Base-by-base conservation (phyloP, 352 stramenopile genomes). In the Phytophthora hybrid region DNA sequence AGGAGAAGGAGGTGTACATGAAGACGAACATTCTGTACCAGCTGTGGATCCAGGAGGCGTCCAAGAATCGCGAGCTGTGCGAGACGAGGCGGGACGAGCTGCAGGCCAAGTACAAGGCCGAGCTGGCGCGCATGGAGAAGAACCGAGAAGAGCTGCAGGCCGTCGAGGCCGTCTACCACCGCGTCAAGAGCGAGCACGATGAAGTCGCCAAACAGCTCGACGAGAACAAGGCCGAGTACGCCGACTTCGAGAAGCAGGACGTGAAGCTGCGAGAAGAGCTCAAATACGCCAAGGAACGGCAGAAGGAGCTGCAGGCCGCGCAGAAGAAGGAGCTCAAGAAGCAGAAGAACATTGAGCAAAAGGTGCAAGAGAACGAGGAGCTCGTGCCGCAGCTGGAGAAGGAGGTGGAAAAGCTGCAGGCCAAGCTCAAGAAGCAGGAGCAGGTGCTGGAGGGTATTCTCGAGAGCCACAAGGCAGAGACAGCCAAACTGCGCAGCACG, bases 11-110 rank as follows among this genome's bases (percentile, higher is more conserved):
- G 53, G 94, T 99, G 66, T 98, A 98, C 66, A 83, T 93, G 21
- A 98, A 99, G 88, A 95, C 97, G 49, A 99, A 99, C 74, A 93
- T 99, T 49, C 70, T 99, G 49, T 99, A 97, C 82, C 98, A 99
- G 76, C 86, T 99, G 58, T 92, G 97, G 81, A 88, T 93, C 26
- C 84, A 96, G 66, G 88, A 97, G 34, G 87, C 83, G 4, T 83
- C 79, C 3, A 92, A 90, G 63, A 97, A 98, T 76, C 77, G 88
- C 19, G 84, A 81, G 32, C 49, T 90, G 31, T 93, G 84, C 44
- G 85, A 95, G 58, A 77, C 84, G 8, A 81, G 89, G 16, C 87
- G 84, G 10, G 76, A 84, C 26, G 83, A 94, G 56, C 65, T 94
- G 23, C 81, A 94, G 67, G 69, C 71, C 52, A 94, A 99, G 67